Base-by-base conservation (phyloP, 2,329 filamentous ascomycete species). In the Ophiocordyceps camponoti-floridani region DNA sequence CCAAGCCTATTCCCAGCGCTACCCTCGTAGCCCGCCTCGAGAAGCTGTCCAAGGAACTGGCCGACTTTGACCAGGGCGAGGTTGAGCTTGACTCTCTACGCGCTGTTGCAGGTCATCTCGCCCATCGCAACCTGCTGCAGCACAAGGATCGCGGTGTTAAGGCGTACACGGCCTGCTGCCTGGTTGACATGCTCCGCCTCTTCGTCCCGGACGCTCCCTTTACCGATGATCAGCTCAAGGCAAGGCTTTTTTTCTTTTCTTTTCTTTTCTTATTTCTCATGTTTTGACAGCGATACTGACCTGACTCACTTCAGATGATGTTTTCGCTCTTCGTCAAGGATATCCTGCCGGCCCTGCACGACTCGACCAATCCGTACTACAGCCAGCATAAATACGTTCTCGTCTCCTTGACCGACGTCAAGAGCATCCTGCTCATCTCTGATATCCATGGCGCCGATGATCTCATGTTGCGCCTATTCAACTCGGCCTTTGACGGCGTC, bases 201-300 rank as follows among this genome's bases (percentile, higher is more conserved):
- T 94, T 86, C 63, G 91, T 91, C 27, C 91, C 91, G 0, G 82
- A 96, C 69, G 91, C 91, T 58, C 91, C 91, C 16, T 96, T 94
- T 63, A 93, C 86, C 23, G 78, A 77, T 38, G 78, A 83, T 47
- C 88, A 96, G 65, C 72, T 96, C 50, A 94, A 93, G 80, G 87
- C n/a, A n/a, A n/a, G n/a, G n/a, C n/a, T n/a, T n/a, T n/a, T n/a
- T n/a, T n/a, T n/a, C n/a, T n/a, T n/a, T n/a, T 89, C 63, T 51
- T 4, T 23, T 43, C 12, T 8, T 18, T 23, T 5, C 9, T 23
- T 19, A 11, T 11, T 12, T n/a, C n/a, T n/a, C n/a, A 18, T 9
- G 18, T 11, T 11, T 4, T 16, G n/a, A 23, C 16, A 14, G 16
- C 13, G 31, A 30, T 49, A 43, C 51, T 51, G 41, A 47, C 45